phyloP scores from a whole-genome alignment of 1,139 yeast genomes.

The Yamadazyma taylorii region DNA sequence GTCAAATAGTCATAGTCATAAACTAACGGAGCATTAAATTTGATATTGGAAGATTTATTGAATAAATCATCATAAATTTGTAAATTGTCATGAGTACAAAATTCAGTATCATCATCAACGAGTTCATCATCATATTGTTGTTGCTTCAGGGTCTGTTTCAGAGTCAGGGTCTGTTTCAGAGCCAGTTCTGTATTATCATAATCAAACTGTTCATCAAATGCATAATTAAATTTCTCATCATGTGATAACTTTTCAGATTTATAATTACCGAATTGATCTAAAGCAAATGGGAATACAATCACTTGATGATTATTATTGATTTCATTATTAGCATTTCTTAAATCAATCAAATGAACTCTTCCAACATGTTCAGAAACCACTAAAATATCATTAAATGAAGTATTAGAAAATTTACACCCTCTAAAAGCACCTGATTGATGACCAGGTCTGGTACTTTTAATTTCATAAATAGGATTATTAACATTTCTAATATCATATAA shows the following conservation, averaged over 20 bases:
- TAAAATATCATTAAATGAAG: conserved; percentile 67
- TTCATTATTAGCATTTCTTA: conserved; percentile 60
- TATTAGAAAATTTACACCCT: conserved; percentile 69
- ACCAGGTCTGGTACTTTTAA: conserved; percentile 60
- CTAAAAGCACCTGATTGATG: conserved; percentile 64
- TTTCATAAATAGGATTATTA: conserved; percentile 48
- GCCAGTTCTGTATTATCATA: too few species aligned
- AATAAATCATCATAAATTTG: conserved; percentile 17
- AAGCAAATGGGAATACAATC: conserved; percentile 51
- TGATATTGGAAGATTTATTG: conserved; percentile 5
- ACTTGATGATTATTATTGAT: conserved; percentile 59
- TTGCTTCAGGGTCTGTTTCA: conserved; percentile 3
- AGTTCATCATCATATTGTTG: background rate
- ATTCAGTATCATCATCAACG: conserved; percentile 2
- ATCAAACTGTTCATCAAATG: conserved; percentile 1
- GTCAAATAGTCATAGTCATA: conserved; percentile 45
- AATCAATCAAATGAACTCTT: conserved; percentile 78
- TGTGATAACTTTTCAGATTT: conserved; percentile 13
- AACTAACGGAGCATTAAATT: conserved; percentile 43
- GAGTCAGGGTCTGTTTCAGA: conserved; percentile 5
- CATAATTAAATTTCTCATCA: background rate
- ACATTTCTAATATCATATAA: conserved; percentile 74
- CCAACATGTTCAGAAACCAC: conserved; percentile 84
- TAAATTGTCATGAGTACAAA: conserved; percentile 12
- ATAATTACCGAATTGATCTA: conserved; percentile 41